phyloP scores from a whole-genome alignment of 2,329 filamentous ascomycete genomes.

The Cadophora luteo-olivacea region DNA sequence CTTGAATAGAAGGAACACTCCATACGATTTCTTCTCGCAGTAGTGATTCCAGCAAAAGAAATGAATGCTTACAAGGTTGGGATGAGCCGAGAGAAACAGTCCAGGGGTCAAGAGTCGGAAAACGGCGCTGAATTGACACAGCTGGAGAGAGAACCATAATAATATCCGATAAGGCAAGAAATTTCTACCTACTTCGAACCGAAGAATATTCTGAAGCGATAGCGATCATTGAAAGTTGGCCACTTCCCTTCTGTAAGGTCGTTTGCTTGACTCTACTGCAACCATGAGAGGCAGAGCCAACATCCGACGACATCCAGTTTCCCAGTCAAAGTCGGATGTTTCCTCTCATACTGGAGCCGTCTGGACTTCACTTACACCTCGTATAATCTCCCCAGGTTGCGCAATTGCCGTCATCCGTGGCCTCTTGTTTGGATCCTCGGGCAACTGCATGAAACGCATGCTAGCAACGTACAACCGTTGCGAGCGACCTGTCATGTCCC shows the following conservation, averaged over 20 bases:
- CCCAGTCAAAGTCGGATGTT: too few species aligned
- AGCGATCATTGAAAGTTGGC: neutral
- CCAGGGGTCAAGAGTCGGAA: neutral
- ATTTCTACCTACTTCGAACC: too few species aligned
- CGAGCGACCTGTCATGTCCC: neutral
- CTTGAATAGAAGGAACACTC: too few species aligned
- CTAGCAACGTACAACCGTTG: slow-evolving; percentile 1
- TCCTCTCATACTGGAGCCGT: too few species aligned
- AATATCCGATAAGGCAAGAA: too few species aligned
- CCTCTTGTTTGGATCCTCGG: neutral
- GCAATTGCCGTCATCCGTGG: neutral
- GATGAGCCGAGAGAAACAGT: too few species aligned
- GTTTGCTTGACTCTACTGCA: too few species aligned
- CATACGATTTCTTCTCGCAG: too few species aligned
- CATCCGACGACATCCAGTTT: too few species aligned
- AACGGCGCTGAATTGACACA: neutral
- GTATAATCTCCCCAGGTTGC: neutral
- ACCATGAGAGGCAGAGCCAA: too few species aligned
- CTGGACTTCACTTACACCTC: neutral
- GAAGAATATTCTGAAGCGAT: too few species aligned
- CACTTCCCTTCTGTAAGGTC: neutral
- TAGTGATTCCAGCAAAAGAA: neutral
- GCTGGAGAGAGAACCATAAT: neutral
- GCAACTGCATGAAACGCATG: neutral
- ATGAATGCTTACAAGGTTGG: too few species aligned